A percentile compares a stretch with the other conserved stretches of the same genome.
Conservation (phyloP, 306 rosid genomes). For the Prunus mongolica region DNA sequence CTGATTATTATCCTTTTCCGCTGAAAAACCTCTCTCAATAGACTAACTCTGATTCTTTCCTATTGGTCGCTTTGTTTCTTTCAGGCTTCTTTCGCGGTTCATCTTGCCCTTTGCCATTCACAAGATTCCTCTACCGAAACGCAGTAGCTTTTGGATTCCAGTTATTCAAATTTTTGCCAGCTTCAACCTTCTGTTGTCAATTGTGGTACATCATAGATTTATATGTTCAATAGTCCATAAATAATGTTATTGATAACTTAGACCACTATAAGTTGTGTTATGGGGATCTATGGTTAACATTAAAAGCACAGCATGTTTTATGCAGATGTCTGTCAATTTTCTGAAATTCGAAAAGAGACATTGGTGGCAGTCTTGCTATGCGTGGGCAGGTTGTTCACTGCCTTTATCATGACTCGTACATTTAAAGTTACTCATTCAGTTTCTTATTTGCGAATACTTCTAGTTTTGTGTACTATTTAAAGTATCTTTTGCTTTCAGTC, state of each 20-base stretch:
- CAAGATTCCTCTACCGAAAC: constrained; percentile 74
- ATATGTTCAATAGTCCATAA: not conserved
- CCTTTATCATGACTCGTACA: constrained; percentile 14
- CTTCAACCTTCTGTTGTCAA: constrained; percentile 73
- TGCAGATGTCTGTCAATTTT: constrained; percentile 54
- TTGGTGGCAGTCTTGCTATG: constrained; percentile 85
- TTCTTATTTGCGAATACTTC: constrained; percentile 6
- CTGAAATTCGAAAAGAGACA: constrained; percentile 54
- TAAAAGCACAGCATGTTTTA: not conserved
- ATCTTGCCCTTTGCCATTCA: constrained; percentile 63
- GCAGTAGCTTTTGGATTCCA: constrained; percentile 95
- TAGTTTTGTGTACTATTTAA: not conserved
- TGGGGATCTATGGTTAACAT: not conserved
- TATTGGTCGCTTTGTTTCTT: constrained; percentile 28
- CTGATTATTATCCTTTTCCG: not conserved
- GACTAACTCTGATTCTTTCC: not conserved
- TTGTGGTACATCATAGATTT: constrained; percentile 49
- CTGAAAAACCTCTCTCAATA: not conserved
- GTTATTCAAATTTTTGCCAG: constrained; percentile 84
- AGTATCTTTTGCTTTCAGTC: constrained; percentile 52
- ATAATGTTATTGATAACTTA: constrained; percentile 1
- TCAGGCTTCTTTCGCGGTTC: constrained; percentile 72
- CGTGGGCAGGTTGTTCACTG: constrained; percentile 76
- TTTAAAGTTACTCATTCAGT: not conserved
- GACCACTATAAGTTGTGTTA: not conserved